A percentile compares a stretch with the other conserved stretches of the same genome.
Conservation (phyloP, 768 basidiomycete genomes). For the Kwoniella sp. region DNA sequence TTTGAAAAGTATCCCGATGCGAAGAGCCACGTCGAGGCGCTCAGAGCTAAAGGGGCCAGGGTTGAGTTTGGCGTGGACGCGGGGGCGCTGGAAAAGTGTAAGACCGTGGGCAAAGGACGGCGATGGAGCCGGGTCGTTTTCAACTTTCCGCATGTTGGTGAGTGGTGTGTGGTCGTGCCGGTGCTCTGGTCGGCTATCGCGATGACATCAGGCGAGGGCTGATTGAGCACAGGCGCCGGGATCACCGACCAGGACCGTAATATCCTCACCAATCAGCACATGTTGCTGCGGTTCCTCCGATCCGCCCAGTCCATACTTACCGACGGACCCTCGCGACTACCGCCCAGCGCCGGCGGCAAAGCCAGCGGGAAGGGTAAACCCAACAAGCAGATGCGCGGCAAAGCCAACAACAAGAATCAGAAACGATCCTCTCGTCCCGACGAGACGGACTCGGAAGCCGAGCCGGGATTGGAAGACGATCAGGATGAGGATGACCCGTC, state of each 20-base stretch:
- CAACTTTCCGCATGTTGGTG: constrained; percentile 96
- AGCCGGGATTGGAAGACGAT: constrained; percentile 27
- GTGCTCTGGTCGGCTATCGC: too few relatives aligned
- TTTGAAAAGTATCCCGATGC: constrained; percentile 75
- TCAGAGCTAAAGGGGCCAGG: constrained; percentile 59
- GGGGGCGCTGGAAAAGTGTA: constrained; percentile 63
- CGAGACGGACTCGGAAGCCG: constrained; percentile 25
- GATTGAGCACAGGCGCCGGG: constrained; percentile 54
- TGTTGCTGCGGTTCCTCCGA: constrained; percentile 75
- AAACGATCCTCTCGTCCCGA: constrained; percentile 27
- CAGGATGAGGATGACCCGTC: constrained; percentile 9
- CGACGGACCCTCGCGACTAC: constrained; percentile 55
- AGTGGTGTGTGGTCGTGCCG: too few relatives aligned
- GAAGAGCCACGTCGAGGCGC: constrained; percentile 59
- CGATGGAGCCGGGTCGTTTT: constrained; percentile 76
- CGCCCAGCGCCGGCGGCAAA: too few relatives aligned
- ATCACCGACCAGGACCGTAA: constrained; percentile 92
- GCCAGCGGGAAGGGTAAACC: constrained; percentile 15
- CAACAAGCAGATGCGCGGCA: neutral
- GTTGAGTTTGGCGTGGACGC: constrained; percentile 82
- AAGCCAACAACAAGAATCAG: constrained; percentile 38
- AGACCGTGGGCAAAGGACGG: constrained; percentile 53
- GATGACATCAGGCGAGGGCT: too few relatives aligned
- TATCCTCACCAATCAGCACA: constrained; percentile 78
- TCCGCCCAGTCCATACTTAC: constrained; percentile 64